Conservation (phyloP, 208 protist species). For the Leishmania major region DNA sequence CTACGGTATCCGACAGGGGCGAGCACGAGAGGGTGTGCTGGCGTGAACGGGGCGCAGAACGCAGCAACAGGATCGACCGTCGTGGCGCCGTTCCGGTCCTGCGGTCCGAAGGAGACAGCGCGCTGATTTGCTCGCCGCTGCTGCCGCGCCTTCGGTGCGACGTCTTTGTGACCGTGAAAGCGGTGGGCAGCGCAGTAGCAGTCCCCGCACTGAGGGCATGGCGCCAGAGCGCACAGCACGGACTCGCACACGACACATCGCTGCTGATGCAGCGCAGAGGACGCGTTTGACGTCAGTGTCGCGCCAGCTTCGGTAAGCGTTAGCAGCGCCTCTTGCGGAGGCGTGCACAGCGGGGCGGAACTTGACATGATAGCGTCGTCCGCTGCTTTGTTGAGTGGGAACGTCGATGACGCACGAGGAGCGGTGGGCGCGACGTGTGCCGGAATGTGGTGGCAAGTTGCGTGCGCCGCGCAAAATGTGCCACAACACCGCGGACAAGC, state of each 20-base stretch:
- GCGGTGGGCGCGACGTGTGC: not conserved
- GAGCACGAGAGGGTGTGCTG: slow-evolving; percentile 32
- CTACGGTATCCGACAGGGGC: slow-evolving; percentile 52
- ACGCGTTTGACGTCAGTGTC: not conserved
- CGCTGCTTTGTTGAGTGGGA: not conserved
- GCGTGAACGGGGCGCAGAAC: slow-evolving; percentile 34
- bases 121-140: not conserved
- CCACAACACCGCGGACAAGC: slow-evolving; percentile 55
- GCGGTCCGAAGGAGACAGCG: not conserved
- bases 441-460: slow-evolving; percentile 42
- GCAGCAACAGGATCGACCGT: not conserved
- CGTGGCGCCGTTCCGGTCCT: not conserved
- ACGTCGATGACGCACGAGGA: not conserved
- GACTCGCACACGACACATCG: slow-evolving; percentile 41
- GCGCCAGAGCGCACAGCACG: slow-evolving; percentile 40
- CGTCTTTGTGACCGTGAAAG: slow-evolving; percentile 60
- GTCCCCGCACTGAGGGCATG: slow-evolving; percentile 45
- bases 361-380: slow-evolving; percentile 5
- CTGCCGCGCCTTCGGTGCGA: not conserved
- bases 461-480: slow-evolving; percentile 63
- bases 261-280: not conserved
- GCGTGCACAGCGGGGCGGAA: slow-evolving; percentile 12
- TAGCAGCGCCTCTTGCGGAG: not conserved
- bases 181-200: slow-evolving; percentile 62
- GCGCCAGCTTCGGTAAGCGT: not conserved